These are phyloP conservation scores for Lasiodiplodia gonubiensis DNA, from an alignment of 2,329 filamentous ascomycete species.

Conservation along the genomic window DNA sequence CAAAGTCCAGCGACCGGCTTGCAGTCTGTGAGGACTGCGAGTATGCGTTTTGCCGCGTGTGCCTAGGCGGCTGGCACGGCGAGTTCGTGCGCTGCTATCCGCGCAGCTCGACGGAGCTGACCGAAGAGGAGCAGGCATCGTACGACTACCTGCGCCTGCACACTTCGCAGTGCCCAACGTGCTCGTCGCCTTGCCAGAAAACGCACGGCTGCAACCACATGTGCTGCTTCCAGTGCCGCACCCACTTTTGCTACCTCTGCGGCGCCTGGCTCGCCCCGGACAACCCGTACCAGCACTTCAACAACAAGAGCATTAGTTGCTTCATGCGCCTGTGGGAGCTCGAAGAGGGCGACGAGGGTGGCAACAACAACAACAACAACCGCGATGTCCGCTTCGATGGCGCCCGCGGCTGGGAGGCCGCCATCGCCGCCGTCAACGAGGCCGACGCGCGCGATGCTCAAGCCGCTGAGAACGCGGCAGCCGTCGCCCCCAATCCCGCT, in stretches of 20 bases:
- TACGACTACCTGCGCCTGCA: constrained; percentile 81
- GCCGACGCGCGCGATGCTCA: constrained; percentile 38
- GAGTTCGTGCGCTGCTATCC: constrained; percentile 76
- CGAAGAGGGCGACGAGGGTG: constrained; percentile 74
- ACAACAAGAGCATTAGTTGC: constrained; percentile 70
- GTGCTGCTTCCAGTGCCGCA: constrained; percentile 86
- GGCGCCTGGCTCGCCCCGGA: constrained; percentile 79
- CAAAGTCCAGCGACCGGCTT: constrained; percentile 63
- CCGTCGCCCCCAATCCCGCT: constrained; percentile 31
- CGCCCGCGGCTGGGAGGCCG: constrained; percentile 50
- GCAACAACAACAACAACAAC: constrained; percentile 59
- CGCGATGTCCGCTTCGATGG: constrained; percentile 51
- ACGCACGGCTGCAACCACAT: constrained; percentile 96
- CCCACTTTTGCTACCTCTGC: constrained; percentile 96
- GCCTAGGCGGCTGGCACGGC: constrained; percentile 87
- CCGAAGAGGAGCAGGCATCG: constrained; percentile 83
- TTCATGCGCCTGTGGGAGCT: constrained; percentile 90
- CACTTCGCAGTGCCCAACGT: constrained; percentile 89
- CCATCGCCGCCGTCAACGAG: constrained; percentile 43
- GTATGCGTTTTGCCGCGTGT: constrained; percentile 85
- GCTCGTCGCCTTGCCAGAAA: constrained; percentile 84
- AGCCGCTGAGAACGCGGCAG: constrained; percentile 37
- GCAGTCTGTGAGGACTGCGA: constrained; percentile 86
- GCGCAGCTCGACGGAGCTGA: constrained; percentile 71
- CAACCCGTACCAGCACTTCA: constrained; percentile 91